Evolutionary conservation across 1,139 yeast genomes (phyloP).

Genomic region (Nematodospora anomalae): DNA sequence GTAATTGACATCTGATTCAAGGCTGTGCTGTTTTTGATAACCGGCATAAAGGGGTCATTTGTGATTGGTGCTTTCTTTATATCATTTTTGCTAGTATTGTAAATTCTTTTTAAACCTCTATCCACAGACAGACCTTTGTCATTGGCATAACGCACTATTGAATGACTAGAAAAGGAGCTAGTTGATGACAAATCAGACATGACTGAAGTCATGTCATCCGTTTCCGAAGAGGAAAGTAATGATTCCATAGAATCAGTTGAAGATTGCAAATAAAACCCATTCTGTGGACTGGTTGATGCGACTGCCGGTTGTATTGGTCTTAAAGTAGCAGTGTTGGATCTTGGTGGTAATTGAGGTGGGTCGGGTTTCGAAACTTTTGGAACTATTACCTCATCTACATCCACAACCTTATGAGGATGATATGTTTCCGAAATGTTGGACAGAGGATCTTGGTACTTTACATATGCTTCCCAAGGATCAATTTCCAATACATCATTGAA

Average conservation of each 20-base stretch:
- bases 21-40: background rate
- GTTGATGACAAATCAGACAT: constrained; percentile 17
- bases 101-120: constrained; percentile 27
- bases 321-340: constrained; percentile 23
- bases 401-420: constrained; percentile 27
- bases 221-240: constrained; percentile 15
- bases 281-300: constrained; percentile 3
- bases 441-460: constrained; percentile 29
- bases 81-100: constrained; percentile 38
- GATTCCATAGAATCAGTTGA: constrained; percentile 21
- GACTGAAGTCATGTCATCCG: constrained; percentile 20
- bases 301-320: constrained; percentile 1
- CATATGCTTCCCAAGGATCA: constrained; percentile 36
- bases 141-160: constrained; percentile 19
- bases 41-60: background rate
- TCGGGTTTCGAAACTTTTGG: constrained; percentile 11
- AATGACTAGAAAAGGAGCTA: constrained; percentile 24
- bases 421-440: constrained; percentile 31
- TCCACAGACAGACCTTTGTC: constrained; percentile 20
- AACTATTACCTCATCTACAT: constrained; percentile 21
- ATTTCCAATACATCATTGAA: constrained; percentile 32
- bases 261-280: background rate
- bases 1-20: constrained; percentile 1
- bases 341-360: constrained; percentile 34
- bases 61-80: constrained; percentile 34